Evolutionary conservation across 2,329 filamentous ascomycete species (phyloP), one percentile per base, ranked within the genome.

Genomic region (Domatiomyces catenatus): DNA sequence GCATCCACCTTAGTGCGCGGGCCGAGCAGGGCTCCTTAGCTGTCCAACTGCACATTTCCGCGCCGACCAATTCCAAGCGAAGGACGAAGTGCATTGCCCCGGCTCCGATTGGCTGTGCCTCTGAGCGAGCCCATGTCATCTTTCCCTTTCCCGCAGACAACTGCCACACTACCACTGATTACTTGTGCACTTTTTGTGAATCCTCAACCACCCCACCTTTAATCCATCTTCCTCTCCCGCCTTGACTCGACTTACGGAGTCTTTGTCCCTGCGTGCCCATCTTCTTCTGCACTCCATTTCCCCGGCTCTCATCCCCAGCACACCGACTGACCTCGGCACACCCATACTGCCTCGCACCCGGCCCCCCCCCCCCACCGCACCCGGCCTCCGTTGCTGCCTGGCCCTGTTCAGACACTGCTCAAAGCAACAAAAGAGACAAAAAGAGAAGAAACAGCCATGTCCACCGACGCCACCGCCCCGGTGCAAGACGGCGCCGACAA

Each of bases 51-150:
- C 28, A 15, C 10, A 39, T 39, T 39, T 39, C 32, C 46, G 42
- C 24, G 18, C 47, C 48, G 48, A 39, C 44, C 26, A 39, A 44
- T 36, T 39, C 15, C 43, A 20, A 24, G 39, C 19, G 32, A 10
- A 19, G 28, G 28, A n/a, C 10, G 22, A 12, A 48, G 48, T 50
- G 48, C 50, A 56, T 51, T 52, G 47, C 12, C 36, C 44, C 15
- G 19, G n/a, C 46, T 57, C 55, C 53, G 55, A 57, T 57, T 57
- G 51, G 54, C 48, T 48, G 18, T 53, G 52, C 54, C 52, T 52
- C 51, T 44, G 10, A 12, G 8, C 24, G 10, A 12, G 15, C 24
- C 49, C 26, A 28, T 22, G 22, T 36, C 36, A 24, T 46, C 10
- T 50, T 18, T 26, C 20, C 17, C 26, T 45, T 46, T 32, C 48